A percentile compares a stretch with the other conserved stretches of the same genome.
These are phyloP conservation scores for Aspergillus fructus DNA, from an alignment of 2,329 filamentous ascomycete species.

Conservation along the genomic window DNA sequence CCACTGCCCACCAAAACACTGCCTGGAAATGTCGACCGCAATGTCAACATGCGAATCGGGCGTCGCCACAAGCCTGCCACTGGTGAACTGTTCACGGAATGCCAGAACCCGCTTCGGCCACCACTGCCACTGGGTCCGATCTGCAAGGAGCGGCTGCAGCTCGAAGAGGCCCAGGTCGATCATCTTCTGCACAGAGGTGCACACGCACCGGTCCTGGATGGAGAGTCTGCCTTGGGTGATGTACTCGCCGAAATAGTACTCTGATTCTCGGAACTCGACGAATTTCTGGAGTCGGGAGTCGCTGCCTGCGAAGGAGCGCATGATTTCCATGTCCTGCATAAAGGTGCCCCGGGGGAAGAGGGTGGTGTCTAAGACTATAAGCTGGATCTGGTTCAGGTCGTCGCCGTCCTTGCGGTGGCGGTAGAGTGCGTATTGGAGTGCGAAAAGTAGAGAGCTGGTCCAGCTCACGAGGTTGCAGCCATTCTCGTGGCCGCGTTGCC, in stretches of 20 bases:
- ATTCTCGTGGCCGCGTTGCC: conserved; percentile 1
- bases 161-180: conserved; percentile 6
- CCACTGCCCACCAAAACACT: conserved; percentile 7
- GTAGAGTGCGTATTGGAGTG: conserved; percentile 12
- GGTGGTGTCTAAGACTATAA: conserved; percentile 9
- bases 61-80: background rate
- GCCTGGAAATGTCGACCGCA: background rate
- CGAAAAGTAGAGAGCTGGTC: conserved; percentile 14
- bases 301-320: background rate
- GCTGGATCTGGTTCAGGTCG: conserved; percentile 1
- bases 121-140: conserved; percentile 2
- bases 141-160: conserved; percentile 5
- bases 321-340: conserved; percentile 14
- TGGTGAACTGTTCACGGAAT: background rate
- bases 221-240: conserved; percentile 8
- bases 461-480: conserved; percentile 14
- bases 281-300: background rate
- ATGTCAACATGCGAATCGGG: background rate
- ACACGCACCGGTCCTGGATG: conserved; percentile 1
- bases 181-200: conserved; percentile 8
- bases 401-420: conserved; percentile 1
- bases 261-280: conserved; percentile 1
- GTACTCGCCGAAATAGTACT: conserved; percentile 13
- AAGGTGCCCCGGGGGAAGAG: conserved; percentile 8
- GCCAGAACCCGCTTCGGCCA: conserved; percentile 7